Evolutionary conservation across 495 filamentous ascomycete genomes (phyloP), one percentile per base, ranked within the genome.

Genomic region (Paragyromitra xinjiangensis): DNA sequence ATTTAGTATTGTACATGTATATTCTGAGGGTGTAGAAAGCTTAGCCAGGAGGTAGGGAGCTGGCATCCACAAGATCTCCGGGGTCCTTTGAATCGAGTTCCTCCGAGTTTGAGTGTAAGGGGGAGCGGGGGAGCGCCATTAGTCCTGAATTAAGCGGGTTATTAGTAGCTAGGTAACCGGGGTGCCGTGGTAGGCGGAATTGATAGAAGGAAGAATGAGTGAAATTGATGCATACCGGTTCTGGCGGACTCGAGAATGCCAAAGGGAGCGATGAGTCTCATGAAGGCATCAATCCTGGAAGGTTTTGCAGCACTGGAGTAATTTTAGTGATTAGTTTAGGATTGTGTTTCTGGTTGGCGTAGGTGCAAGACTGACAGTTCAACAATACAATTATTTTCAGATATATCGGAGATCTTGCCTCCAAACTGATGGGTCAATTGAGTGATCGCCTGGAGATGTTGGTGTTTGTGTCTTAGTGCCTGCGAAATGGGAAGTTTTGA

Each of bases 351-450:
- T 1, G 62, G 9, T 65, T 5, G 19, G n/a, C 8, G n/a, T 2
- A 19, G 40, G 1, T 64, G 14, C 44, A 48, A 39, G 64, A 90
- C 92, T 88, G 88, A 95, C 93, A 99, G 84, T 84, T 99, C 95
- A 77, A 99, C 94, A 85, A 98, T 98, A 85, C 95, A 98, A 86
- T 95, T 98, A 83, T 93, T 97, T 77, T 91, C 97, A 85, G 93
- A 97, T 78, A 99, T 98, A 86, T 99, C 95, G 83, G 98, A 84
- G 24, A 99, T 91, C 85, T 99, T 99, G 58, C 95, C 95, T 29
- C 94, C 94, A 84, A 99, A 99, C 83, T 99, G 95, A 86, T 98
- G 95, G 16, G 95, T 91, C 83, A 99, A 89, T 84, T 96, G 93
- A 61, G 94, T 98, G 82, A 99, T 95, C 40, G 90, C 93, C 86